Base-by-base conservation (phyloP, 2,329 filamentous ascomycete genomes). In the Sphaerulina musiva region DNA sequence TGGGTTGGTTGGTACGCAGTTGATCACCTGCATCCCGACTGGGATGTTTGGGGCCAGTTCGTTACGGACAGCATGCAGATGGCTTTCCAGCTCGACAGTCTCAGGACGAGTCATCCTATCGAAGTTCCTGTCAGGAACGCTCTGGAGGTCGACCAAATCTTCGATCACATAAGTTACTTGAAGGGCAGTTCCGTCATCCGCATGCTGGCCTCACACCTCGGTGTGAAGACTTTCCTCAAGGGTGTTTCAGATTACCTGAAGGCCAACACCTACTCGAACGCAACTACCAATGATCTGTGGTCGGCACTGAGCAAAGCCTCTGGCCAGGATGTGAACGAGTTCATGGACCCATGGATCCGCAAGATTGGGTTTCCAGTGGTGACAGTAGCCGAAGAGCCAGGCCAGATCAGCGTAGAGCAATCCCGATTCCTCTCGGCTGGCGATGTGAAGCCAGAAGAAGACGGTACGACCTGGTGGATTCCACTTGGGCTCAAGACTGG, bases 31-130 rank as follows among this genome's bases (percentile, higher is more conserved):
- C 89, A 97, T 72, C 93, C 93, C 2, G 92, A 96, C 62, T 97
- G 93, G 92, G 85, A 97, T 65, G 87, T 97, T 17, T 98, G 93
- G 93, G 86, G 88, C 55, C 91, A 96, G 74, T 98, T 96, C 74
- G 89, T 97, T 66, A 89, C 89, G 74, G 93, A 97, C 76, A 87
- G 87, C 65, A 88, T 95, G 76, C 89, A 95, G 79, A 84, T 83
- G 76, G 92, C 92, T 54, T 95, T 96, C 72, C 81, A 84, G 61
- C 82, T 98, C 31, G 93, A 98, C 68, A 85, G 88, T 44, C 82
- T 98, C 62, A 86, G 93, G 45, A 88, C 89, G 41, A 95, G 90
- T 47, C 93, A 98, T 71, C 88, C 93, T 7, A 96, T 98, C 62
- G 92, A 98, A 71, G 93, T 98, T 6, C 88, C 90, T 0, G 93